Evolutionary conservation across 768 basidiomycete species (phyloP), one percentile per base, ranked within the genome.

Genomic region (Termitomyces sp.): DNA sequence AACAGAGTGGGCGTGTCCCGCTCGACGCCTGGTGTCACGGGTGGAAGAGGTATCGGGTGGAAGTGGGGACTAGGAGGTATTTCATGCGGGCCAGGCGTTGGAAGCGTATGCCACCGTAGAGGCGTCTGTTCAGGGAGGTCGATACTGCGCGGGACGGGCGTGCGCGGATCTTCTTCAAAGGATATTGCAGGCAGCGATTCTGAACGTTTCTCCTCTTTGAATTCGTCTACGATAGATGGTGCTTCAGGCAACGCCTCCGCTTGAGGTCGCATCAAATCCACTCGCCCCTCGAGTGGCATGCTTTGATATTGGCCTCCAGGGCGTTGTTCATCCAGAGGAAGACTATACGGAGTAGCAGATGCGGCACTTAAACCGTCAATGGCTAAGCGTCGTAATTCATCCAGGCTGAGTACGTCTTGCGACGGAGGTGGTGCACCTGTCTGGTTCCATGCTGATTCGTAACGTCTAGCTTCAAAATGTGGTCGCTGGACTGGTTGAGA

Each of bases 281-380:
- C 78, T 47, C 94, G 86, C 5, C 94, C 94, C 57, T 92, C 88
- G 22, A 97, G 76, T 16, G 95, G 95, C 72, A 98, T 71, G 51
- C 82, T 87, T 56, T 76, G 79, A 68, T 97, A 98, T 61, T 85
- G 80, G 34, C 91, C 92, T 66, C 88, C 83, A 6, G 79, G 79
- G 14, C 63, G 41, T 46, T 54, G 63, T 20, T 61, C 57, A 26
- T 64, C 61, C 10, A 56, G 20, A 14, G 59, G 43, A 27, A 41
- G 47, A 31, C 53, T 50, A 24, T 58, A 63, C 18, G 63, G 58
- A 16, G 52, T 61, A 29, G 63, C 53, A 34, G 61, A 63, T 14
- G 73, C 64, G 18, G 72, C 65, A 56, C 68, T 73, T 37, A 84
- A 71, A 18, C 87, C 87, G 63, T 86, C 77, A 18, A 88, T 72